A percentile compares a stretch with the other conserved stretches of the same genome.
Evolutionary conservation across 106 monocot genomes (phyloP).

Genomic region (Narthecium ossifragum): DNA sequence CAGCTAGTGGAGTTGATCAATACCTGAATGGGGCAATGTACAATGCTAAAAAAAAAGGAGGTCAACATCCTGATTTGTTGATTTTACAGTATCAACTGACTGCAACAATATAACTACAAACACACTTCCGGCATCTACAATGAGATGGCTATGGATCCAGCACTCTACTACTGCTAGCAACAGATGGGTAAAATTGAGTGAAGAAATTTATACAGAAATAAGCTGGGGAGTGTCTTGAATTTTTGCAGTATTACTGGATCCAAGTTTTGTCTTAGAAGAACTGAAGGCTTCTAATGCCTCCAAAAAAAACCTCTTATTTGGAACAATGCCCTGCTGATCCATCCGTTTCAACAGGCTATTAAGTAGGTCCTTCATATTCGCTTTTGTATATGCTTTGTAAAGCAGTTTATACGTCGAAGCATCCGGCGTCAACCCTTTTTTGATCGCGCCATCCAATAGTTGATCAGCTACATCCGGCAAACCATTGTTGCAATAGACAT

Average conservation of each 20-base stretch:
- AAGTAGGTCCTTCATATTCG: conserved; percentile 58
- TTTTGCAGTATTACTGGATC: not conserved
- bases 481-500: conserved; percentile 78
- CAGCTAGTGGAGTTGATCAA: no score
- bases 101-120: no score
- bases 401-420: conserved; percentile 77
- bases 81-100: no score
- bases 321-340: conserved; percentile 76
- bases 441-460: conserved; percentile 41
- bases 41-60: no score
- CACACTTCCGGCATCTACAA: no score
- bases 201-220: no score
- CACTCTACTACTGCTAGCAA: no score
- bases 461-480: conserved; percentile 63
- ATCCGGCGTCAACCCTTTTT: conserved; percentile 43
- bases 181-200: no score
- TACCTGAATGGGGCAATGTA: no score
- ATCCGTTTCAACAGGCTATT: conserved; percentile 60
- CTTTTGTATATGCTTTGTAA: conserved; percentile 79
- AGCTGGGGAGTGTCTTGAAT: not conserved
- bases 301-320: conserved; percentile 88
- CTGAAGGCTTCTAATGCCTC: conserved; percentile 69
- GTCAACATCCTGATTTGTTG: no score
- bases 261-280: conserved; percentile 16
- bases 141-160: no score